Percentiles rank a stretch among this genome's conserved stretches.
phyloP scores from a whole-genome alignment of 139 green algal genomes.

The Chara braunii region DNA sequence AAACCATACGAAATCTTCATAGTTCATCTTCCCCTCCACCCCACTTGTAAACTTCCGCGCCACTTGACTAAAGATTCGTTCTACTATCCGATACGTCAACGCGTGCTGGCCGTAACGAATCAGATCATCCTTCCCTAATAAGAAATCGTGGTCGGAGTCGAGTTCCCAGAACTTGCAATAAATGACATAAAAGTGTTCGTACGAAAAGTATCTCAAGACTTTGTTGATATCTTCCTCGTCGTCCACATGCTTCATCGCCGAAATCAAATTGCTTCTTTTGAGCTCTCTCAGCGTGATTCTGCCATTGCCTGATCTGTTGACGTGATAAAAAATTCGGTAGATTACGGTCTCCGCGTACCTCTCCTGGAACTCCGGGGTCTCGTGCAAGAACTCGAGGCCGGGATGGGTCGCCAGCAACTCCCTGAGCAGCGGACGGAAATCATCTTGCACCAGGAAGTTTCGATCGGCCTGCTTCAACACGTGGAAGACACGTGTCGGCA shows the following conservation, averaged over 20 bases:
- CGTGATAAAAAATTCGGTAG: slow-evolving; percentile 91
- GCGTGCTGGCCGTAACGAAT: slow-evolving; percentile 87
- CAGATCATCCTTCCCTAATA: slow-evolving; percentile 83
- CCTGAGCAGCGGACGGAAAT: slow-evolving; percentile 76
- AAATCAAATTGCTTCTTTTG: slow-evolving; percentile 73
- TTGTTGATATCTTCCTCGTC: slow-evolving; percentile 91
- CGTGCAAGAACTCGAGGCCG: slow-evolving; percentile 92
- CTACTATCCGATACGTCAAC: slow-evolving; percentile 89
- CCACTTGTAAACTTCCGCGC: slow-evolving; percentile 52
- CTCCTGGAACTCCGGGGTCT: slow-evolving; percentile 95
- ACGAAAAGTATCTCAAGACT: slow-evolving; percentile 86
- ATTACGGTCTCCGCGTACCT: slow-evolving; percentile 95
- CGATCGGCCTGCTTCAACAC: slow-evolving; percentile 28
- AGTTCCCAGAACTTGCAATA: slow-evolving; percentile 99
- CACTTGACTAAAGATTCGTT: slow-evolving; percentile 76
- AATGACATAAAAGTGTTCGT: slow-evolving; percentile 99
- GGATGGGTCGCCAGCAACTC: slow-evolving; percentile 81
- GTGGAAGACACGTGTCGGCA: slow-evolving; percentile 28
- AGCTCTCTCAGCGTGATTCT: slow-evolving; percentile 74
- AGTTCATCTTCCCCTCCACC: slow-evolving; percentile 79
- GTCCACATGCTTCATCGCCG: slow-evolving; percentile 74
- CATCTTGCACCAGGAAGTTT: slow-evolving; percentile 49
- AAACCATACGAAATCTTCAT: slow-evolving; percentile 99
- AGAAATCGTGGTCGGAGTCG: slow-evolving; percentile 95
- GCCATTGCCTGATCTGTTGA: slow-evolving; percentile 73